Evolutionary conservation across 179 eudicot species (phyloP).

Genomic region (Camellia oleifera): DNA sequence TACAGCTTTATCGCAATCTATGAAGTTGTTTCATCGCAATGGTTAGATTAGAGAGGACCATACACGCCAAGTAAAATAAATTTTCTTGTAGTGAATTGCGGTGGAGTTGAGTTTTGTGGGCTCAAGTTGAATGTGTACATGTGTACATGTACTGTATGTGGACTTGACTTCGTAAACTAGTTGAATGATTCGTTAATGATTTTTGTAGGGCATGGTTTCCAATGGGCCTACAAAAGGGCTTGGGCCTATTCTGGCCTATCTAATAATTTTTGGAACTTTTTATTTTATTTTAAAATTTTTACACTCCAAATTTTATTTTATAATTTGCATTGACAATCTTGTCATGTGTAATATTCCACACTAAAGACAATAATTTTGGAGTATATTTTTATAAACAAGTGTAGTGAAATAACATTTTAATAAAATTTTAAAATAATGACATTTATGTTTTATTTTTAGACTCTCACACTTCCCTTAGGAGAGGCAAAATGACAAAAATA

Average conservation of each 20-base stretch:
- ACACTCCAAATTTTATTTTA: too few relatives aligned
- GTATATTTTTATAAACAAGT: too few relatives aligned
- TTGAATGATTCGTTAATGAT: constrained; percentile 5
- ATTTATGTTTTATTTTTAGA: too few relatives aligned
- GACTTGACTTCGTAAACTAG: not conserved
- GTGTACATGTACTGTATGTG: not conserved
- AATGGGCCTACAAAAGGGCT: not conserved
- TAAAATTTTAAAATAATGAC: too few relatives aligned
- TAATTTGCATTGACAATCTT: too few relatives aligned
- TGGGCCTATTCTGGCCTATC: not conserved
- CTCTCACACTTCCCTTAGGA: too few relatives aligned
- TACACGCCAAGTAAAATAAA: not conserved
- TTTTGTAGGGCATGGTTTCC: not conserved
- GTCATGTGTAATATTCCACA: too few relatives aligned
- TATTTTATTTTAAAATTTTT: too few relatives aligned
- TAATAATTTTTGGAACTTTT: too few relatives aligned
- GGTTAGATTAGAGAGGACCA: constrained; percentile 1
- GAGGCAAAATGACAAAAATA: too few relatives aligned
- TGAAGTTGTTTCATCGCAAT: not conserved
- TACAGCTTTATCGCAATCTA: not conserved
- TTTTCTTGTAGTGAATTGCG: not conserved
- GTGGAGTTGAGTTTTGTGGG: not conserved
- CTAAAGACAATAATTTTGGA: too few relatives aligned
- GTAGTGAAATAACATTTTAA: too few relatives aligned
- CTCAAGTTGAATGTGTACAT: not conserved